Percentiles rank a stretch among this genome's conserved stretches.
Evolutionary conservation across 2,329 filamentous ascomycete species (phyloP).

Genomic region (Paecilomyces sp.): DNA sequence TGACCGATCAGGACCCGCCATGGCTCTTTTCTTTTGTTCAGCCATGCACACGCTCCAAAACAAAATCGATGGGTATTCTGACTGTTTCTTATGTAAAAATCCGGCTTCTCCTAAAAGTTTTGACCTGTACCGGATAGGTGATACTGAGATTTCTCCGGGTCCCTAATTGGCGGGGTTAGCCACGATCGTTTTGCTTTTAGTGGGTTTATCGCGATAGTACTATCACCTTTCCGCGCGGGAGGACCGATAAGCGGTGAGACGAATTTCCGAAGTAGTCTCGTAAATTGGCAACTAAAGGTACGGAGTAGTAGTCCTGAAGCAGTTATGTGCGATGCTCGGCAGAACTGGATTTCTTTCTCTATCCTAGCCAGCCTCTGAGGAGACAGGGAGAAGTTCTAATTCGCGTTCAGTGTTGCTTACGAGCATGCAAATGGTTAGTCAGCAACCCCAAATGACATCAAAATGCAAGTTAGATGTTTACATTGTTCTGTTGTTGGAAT

Average conservation of each 20-base stretch:
- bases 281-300: too few species aligned
- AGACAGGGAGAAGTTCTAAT: too few species aligned
- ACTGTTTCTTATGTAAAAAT: neutral
- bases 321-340: too few species aligned
- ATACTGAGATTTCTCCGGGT: neutral
- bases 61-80: neutral
- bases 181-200: neutral
- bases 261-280: too few species aligned
- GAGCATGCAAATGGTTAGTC: too few species aligned
- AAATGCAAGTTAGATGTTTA: too few species aligned
- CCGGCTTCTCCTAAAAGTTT: neutral
- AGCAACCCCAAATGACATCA: too few species aligned
- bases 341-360: too few species aligned
- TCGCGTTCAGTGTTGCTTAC: too few species aligned
- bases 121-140: neutral
- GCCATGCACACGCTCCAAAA: constrained; percentile 12
- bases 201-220: neutral
- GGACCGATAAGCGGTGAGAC: neutral
- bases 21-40: constrained; percentile 22
- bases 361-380: too few species aligned
- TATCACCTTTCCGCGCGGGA: neutral
- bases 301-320: too few species aligned
- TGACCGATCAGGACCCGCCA: constrained; percentile 18
- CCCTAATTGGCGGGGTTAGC: neutral
- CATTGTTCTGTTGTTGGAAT: too few species aligned